Base-by-base conservation (phyloP, 352 stramenopile species). In the Globisporangium solare region DNA sequence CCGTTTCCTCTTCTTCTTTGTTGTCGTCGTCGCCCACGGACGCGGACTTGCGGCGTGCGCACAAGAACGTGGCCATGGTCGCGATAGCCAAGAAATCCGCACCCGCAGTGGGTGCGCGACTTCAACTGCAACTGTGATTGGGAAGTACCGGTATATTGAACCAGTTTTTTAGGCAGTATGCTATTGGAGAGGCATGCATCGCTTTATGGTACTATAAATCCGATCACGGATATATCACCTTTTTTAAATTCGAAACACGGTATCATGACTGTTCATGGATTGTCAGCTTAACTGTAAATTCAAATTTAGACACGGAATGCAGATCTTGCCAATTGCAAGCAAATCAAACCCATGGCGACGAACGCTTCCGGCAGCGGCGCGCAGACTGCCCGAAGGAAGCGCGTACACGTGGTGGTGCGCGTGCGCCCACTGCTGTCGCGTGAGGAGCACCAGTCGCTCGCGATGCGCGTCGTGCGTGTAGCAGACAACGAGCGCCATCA, bases 41-140 rank as follows among this genome's bases (percentile, higher is more conserved):
- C 24, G 50, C 21, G 32, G 43, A 70, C 17, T 62, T 68, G 18
- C 63, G 64, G n/a, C 81, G 78, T 6, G 65, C 62, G 37, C 69
- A 86, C 56, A 84, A 74, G 60, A 91, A 91, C 52, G 37, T 91
- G 21, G 81, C 76, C 12, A 67, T 84, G 62, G 55, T 87, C 14
- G 71, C 79, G 1, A 68, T 91, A 11, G 74, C 74, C 6, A 54
- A 56, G 56, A 56, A 55, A 21, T 61, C 56, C 3, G 56, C 48
- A 3, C 10, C 8, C 2, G 67, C 59, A 12, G 60, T 70, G 1
- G 14, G 45, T 14, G 2, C 15, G 20, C 57, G 63, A 61, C 63
- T 71, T 50, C 40, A 52, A 31, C 47, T 35, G 27, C 10, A 6
- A 35, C n/a, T n/a, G n/a, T n/a, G n/a, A n/a, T n/a, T 27, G 10